Evolutionary conservation across 1,284 basidiomycete species (phyloP), one percentile per base, ranked within the genome.

Genomic region (Singerocomus inundabilis): DNA sequence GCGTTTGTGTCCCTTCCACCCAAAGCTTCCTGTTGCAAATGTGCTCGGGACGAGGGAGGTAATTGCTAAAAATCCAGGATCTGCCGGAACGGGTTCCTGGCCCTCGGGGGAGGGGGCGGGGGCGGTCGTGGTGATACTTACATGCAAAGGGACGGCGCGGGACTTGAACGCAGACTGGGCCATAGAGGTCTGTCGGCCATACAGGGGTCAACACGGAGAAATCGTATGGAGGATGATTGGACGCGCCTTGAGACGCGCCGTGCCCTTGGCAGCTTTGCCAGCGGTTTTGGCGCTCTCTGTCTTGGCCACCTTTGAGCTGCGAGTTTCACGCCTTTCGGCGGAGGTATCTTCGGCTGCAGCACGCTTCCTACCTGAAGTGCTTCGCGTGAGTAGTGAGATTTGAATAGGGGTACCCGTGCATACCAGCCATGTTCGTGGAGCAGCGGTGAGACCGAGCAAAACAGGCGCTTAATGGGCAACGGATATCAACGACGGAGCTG

Each of bases 1-100:
- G 26, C 82, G 77, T 67, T 84, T 85, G 64, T 68, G 80, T 6
- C 84, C 88, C 63, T 89, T 91, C 88, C 88, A 91, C 6, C 88
- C 88, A 64, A 85, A 88, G 62, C 84, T 87, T 15, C 87, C 86
- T 1, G 87, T 88, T 16, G 72, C 61, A 67, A 91, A 89, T 36
- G 76, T 72, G 48, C 68, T 76, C 1, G 88, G 80, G 4, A 76
- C 56, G 13, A 89, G 72, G 1, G 78, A 76, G 21, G 82, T 64
- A 37, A 70, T 75, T n/a, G 80, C 80, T 54, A 90, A 72, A 61
- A 78, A 75, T 11, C 84, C 85, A 34, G 80, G 73, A 65, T 89
- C 88, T 10, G 64, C 67, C 6, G 70, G 61, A 1, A 60, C 65
- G 9, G 68, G 58, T 41, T 70, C 70, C 33, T 72, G 71, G 42